A percentile compares a stretch with the other conserved stretches of the same genome.
Evolutionary conservation across 805 yeast species (phyloP).

Genomic region (Priceomyces haplophilus): DNA sequence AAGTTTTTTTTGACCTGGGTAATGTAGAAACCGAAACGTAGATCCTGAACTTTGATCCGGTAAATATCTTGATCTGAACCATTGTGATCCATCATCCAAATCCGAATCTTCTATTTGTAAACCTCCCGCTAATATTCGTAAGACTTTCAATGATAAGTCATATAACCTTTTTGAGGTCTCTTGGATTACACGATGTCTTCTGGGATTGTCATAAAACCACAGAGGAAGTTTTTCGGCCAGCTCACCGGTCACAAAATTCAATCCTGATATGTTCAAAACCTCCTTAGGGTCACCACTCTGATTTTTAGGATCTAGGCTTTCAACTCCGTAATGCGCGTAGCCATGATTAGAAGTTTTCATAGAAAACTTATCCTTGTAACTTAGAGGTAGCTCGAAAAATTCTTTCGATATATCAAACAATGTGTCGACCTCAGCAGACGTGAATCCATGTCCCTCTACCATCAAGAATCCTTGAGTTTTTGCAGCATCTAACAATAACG

Average conservation of each 20-base stretch:
- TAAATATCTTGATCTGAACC: slow-evolving; percentile 63
- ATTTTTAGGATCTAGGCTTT: slow-evolving; percentile 41
- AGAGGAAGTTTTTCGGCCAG: slow-evolving; percentile 45
- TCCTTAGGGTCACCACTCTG: slow-evolving; percentile 60
- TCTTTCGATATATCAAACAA: slow-evolving; percentile 48
- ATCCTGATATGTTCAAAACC: slow-evolving; percentile 63
- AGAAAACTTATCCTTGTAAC: slow-evolving; percentile 47
- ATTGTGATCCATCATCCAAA: slow-evolving; percentile 38
- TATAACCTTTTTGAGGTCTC: slow-evolving; percentile 43
- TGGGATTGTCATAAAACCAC: slow-evolving; percentile 41
- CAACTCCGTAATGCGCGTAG: slow-evolving; percentile 54
- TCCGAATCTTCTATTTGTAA: slow-evolving; percentile 53
- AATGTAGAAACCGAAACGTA: slow-evolving; percentile 66
- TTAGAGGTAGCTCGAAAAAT: slow-evolving; percentile 51
- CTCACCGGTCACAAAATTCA: slow-evolving; percentile 49
- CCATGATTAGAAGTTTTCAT: slow-evolving; percentile 61
- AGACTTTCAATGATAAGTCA: slow-evolving; percentile 45
- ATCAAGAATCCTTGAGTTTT: slow-evolving; percentile 63
- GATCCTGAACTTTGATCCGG: slow-evolving; percentile 55
- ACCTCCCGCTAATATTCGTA: slow-evolving; percentile 59
- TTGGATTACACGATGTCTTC: slow-evolving; percentile 41
- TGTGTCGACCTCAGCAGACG: slow-evolving; percentile 50
- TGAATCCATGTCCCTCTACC: slow-evolving; percentile 65
- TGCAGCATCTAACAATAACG: slow-evolving; percentile 55
- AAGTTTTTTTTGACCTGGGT: slow-evolving; percentile 56